A percentile compares a stretch with the other conserved stretches of the same genome.
These are phyloP conservation scores for Hypericum perforatum DNA, from an alignment of 345 rosid genomes.

Conservation along the genomic window DNA sequence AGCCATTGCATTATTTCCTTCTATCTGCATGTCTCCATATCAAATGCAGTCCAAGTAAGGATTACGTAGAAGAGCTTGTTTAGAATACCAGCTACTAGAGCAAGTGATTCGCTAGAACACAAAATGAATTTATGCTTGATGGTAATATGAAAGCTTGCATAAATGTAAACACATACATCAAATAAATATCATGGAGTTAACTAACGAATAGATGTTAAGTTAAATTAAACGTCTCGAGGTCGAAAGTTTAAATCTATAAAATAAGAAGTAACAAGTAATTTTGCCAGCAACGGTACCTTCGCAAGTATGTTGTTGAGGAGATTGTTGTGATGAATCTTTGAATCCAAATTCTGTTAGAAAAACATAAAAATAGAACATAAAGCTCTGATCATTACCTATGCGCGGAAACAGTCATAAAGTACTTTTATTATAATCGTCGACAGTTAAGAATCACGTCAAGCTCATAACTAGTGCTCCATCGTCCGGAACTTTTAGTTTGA, in stretches of 20 bases:
- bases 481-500: too few relatives aligned
- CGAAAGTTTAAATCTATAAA: too few relatives aligned
- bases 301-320: conserved; percentile 88
- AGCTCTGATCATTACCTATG: background rate
- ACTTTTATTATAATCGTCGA: too few relatives aligned
- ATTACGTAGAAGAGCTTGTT: conserved; percentile 3
- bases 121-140: background rate
- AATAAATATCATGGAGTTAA: too few relatives aligned
- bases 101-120: too few relatives aligned
- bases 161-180: too few relatives aligned
- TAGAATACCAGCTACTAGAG: background rate
- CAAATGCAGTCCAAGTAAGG: background rate
- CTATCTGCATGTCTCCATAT: conserved; percentile 40
- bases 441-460: too few relatives aligned
- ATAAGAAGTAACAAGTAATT: too few relatives aligned
- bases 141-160: too few relatives aligned
- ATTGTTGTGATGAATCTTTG: conserved; percentile 91
- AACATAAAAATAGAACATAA: conserved; percentile 5
- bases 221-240: too few relatives aligned
- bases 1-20: conserved; percentile 67
- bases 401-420: background rate
- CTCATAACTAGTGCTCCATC: too few relatives aligned
- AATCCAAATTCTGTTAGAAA: conserved; percentile 68
- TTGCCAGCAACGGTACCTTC: conserved; percentile 58
- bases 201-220: too few relatives aligned